Base-by-base conservation (phyloP, 1,284 basidiomycete species). In the Apiotrichum mycotoxinovorans region DNA sequence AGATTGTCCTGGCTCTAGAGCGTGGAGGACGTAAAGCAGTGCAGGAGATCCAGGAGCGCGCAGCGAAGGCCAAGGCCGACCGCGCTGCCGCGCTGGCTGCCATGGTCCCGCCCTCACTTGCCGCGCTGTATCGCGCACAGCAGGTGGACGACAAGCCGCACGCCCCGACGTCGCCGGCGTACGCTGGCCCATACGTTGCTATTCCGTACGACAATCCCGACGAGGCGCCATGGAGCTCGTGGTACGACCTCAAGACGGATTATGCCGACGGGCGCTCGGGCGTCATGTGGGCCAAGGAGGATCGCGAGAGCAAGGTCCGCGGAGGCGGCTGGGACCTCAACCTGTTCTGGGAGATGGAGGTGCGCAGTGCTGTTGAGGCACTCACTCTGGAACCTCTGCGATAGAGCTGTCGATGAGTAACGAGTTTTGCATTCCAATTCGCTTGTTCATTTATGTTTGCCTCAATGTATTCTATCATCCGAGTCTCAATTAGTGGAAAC, bases 301-400 rank as follows among this genome's bases (percentile, higher is more conserved):
- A 92, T 66, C 78, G 82, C 53, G 87, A 90, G 63, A 87, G 87
- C 4, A 85, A 88, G 66, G 88, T 90, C 83, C 80, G 87, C 43
- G 90, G 85, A 11, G 93, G 91, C 18, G 92, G 91, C 2, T 96
- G 89, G 71, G 82, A 81, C 64, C 79, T 91, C 12, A 83, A 86
- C 57, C 85, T 91, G 71, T 89, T 89, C 50, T 95, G 92, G 92
- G 87, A 88, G 66, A 82, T 91, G 65, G 90, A 90, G 23, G 73
- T 95, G 46, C 79, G 87, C 51, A 83, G 77, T 64, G 88, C 89
- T 1, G 86, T 93, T 22, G 87, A 87, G 54, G 87, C 84, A 1
- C 74, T 95, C 52, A 76, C 71, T 44, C 62, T 77, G 17, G 66
- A 66, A 52, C 75, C 76, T 42, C 35, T 75, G 22, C 44, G 46